Conservation (phyloP, 441 rosid genomes). For the Syzygium malaccense region DNA sequence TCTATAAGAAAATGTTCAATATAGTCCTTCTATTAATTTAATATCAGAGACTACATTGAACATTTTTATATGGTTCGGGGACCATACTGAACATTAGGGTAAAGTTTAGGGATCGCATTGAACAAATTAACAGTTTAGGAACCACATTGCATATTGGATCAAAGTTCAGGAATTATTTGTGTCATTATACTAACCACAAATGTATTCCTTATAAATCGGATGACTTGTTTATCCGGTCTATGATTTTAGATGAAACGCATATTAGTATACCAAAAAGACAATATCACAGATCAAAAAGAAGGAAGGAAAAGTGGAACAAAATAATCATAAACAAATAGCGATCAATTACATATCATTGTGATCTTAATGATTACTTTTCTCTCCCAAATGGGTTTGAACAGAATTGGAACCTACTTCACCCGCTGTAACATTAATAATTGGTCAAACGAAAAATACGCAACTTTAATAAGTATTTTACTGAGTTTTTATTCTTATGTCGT, state of each 20-base stretch:
- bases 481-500: background rate
- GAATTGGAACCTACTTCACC: background rate
- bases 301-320: background rate
- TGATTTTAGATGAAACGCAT: background rate
- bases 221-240: background rate
- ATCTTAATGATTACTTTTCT: background rate
- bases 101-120: no score
- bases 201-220: background rate
- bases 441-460: background rate
- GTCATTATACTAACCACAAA: no score
- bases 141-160: no score
- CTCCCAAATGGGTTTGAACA: background rate
- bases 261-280: background rate
- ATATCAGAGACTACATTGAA: no score
- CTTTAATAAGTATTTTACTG: background rate
- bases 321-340: background rate
- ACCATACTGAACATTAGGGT: no score
- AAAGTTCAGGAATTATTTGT: no score
- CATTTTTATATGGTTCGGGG: no score
- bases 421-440: background rate
- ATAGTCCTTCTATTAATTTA: no score
- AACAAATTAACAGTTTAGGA: no score
- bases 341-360: background rate
- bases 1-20: no score
- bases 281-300: background rate